A percentile compares a stretch with the other conserved stretches of the same genome.
These are phyloP conservation scores for Solanum ahanhuiri DNA, from an alignment of 257 asterid species.

Conservation along the genomic window DNA sequence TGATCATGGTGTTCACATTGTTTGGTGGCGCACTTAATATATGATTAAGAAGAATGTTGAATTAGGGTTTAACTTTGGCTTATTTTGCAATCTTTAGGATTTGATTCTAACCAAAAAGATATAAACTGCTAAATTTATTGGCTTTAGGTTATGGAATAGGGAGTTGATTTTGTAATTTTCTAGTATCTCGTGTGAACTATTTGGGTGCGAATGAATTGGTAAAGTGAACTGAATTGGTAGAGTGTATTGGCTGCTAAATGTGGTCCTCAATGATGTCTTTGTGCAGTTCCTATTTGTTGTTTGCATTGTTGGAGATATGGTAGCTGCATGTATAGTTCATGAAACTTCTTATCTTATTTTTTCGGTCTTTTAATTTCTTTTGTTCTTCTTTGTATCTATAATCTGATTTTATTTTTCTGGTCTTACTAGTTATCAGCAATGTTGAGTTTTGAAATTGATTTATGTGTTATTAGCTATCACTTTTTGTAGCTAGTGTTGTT, in stretches of 20 bases:
- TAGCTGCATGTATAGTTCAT: not conserved
- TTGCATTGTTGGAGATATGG: not conserved
- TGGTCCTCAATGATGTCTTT: not conserved
- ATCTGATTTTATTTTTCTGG: not conserved
- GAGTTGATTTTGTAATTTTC: not conserved
- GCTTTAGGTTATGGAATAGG: not conserved
- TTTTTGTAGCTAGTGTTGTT: not conserved
- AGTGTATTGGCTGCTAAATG: not conserved
- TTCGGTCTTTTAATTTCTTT: not conserved
- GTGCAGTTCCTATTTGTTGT: not conserved
- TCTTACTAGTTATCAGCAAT: not conserved
- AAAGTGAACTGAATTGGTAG: too few relatives aligned
- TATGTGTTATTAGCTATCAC: not conserved
- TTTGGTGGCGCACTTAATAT: not conserved
- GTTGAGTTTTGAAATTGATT: not conserved
- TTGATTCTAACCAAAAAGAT: not conserved
- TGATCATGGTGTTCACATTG: not conserved
- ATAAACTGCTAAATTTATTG: not conserved
- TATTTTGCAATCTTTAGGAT: not conserved
- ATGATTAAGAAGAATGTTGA: not conserved
- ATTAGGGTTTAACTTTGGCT: not conserved
- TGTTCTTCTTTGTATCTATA: not conserved
- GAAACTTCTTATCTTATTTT: not conserved
- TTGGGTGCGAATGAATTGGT: not conserved
- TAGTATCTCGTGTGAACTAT: not conserved